Evolutionary conservation across 1,284 basidiomycete genomes (phyloP).

Genomic region (Veloboletus limbatus): DNA sequence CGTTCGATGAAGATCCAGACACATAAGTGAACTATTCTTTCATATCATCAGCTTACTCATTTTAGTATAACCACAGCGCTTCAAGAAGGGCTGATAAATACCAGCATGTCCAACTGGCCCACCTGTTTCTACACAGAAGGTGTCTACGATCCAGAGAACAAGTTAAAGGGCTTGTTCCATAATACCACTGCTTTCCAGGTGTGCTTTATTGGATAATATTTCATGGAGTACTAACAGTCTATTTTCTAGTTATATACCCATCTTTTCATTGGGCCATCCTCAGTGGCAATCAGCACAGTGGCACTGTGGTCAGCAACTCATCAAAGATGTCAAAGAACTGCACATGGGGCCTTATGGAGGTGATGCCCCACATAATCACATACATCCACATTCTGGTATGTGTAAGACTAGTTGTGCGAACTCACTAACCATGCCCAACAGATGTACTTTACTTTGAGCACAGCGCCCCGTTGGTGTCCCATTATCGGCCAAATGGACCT

Average conservation of each 20-base stretch:
- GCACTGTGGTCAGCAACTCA: background rate
- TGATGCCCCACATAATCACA: background rate
- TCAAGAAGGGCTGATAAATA: background rate
- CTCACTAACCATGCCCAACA: too few species aligned
- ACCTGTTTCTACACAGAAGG: background rate
- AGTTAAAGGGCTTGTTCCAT: background rate
- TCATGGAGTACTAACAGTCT: too few species aligned
- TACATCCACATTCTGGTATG: slow-evolving; percentile 5
- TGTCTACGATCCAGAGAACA: background rate
- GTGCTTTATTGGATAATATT: too few species aligned
- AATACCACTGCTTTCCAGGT: background rate
- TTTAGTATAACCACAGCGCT: slow-evolving; percentile 6
- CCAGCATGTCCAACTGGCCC: slow-evolving; percentile 8
- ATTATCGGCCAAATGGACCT: background rate
- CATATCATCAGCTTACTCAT: background rate
- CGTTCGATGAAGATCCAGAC: slow-evolving; percentile 6
- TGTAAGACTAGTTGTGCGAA: too few species aligned
- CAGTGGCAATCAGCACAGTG: background rate
- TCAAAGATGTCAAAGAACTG: slow-evolving; percentile 6
- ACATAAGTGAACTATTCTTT: background rate
- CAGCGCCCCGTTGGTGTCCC: background rate
- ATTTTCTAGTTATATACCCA: slow-evolving; percentile 4
- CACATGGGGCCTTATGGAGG: background rate
- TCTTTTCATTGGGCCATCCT: background rate
- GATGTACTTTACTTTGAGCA: too few species aligned